A percentile compares a stretch with the other conserved stretches of the same genome.
phyloP scores from a whole-genome alignment of 768 basidiomycete genomes.

The Agrocybe praecox region DNA sequence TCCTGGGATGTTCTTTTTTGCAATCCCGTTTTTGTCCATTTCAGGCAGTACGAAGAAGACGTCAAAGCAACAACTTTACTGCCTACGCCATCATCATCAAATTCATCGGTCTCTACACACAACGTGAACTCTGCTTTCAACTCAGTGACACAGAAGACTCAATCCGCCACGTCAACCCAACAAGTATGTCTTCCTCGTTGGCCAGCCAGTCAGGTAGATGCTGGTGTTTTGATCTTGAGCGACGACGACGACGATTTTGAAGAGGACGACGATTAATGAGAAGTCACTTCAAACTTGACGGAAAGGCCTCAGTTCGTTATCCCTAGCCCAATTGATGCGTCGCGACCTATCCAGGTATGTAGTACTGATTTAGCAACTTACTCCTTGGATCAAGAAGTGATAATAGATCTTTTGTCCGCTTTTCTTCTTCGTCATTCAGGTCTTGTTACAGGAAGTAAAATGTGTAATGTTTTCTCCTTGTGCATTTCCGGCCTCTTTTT shows the following conservation, averaged over 20 bases:
- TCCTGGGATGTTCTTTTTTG: slow-evolving; percentile 9
- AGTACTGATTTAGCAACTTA: too few relatives aligned
- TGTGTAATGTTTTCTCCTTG: slow-evolving; percentile 16
- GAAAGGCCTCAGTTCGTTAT: background rate
- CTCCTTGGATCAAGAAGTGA: too few relatives aligned
- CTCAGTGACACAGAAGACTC: slow-evolving; percentile 4
- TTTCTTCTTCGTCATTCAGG: background rate
- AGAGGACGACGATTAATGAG: slow-evolving; percentile 18
- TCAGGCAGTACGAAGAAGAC: slow-evolving; percentile 39
- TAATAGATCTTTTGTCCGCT: too few relatives aligned
- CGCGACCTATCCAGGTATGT: too few relatives aligned
- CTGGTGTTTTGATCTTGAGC: slow-evolving; percentile 50
- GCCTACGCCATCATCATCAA: background rate
- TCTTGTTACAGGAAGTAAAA: slow-evolving; percentile 15
- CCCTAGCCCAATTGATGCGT: too few relatives aligned
- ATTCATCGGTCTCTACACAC: background rate
- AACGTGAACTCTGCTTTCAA: slow-evolving; percentile 2
- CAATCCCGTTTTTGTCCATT: slow-evolving; percentile 16
- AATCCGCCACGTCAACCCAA: slow-evolving; percentile 17
- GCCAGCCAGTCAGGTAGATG: slow-evolving; percentile 45
- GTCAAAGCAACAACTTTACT: slow-evolving; percentile 2
- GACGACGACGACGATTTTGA: slow-evolving; percentile 44
- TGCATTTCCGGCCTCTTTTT: slow-evolving; percentile 4
- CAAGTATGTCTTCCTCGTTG: slow-evolving; percentile 31
- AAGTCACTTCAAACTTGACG: background rate